These are phyloP conservation scores for Hura crepitans DNA, from an alignment of 441 rosid species.

Conservation along the genomic window DNA sequence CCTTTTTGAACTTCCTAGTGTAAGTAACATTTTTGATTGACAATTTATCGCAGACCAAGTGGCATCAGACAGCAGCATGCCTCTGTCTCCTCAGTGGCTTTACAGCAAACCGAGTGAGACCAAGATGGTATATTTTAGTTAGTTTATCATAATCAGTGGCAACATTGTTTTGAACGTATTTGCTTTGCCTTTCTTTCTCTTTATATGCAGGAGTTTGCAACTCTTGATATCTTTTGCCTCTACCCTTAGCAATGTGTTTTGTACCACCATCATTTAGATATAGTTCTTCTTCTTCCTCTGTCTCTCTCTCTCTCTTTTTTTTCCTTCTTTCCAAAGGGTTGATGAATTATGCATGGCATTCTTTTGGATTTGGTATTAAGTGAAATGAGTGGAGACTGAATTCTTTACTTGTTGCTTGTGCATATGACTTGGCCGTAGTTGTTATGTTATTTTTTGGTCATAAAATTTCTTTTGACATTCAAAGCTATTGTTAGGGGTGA, in stretches of 20 bases:
- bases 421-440: neutral
- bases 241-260: neutral
- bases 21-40: constrained; percentile 8
- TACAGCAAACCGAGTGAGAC: constrained; percentile 67
- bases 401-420: neutral
- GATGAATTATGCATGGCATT: neutral
- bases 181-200: too few species aligned
- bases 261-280: neutral
- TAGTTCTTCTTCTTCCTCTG: neutral
- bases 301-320: neutral
- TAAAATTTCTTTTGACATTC: neutral
- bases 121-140: constrained; percentile 45
- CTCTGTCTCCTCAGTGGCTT: constrained; percentile 94
- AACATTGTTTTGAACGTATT: too few species aligned
- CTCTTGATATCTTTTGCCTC: neutral
- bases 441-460: neutral
- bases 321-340: neutral
- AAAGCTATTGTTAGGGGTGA: neutral
- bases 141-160: too few species aligned
- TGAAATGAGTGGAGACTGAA: neutral
- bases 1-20: neutral
- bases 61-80: constrained; percentile 70
- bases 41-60: constrained; percentile 46
- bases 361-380: neutral
- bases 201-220: neutral